These are phyloP conservation scores for Neurospora sp. DNA, from an alignment of 495 filamentous ascomycete species.

Conservation along the genomic window DNA sequence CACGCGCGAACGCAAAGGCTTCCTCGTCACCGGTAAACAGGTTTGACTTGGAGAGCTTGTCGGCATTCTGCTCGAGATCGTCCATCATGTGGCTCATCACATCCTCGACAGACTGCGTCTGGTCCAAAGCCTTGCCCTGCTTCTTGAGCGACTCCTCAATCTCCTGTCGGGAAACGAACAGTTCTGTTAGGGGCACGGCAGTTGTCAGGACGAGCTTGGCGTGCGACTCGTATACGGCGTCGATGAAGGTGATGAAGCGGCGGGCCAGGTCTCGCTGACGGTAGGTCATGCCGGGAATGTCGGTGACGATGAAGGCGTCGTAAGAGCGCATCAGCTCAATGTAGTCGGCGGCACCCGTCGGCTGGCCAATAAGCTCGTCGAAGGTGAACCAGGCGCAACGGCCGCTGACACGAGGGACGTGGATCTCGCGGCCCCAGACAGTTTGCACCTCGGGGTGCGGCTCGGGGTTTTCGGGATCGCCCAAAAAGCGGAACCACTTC, in stretches of 20 bases:
- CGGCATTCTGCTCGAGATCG: constrained; percentile 78
- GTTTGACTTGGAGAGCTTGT: constrained; percentile 70
- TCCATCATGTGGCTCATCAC: constrained; percentile 90
- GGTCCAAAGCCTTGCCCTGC: constrained; percentile 29
- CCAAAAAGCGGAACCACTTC: constrained; percentile 90
- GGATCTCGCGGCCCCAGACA: constrained; percentile 90
- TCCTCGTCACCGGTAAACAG: constrained; percentile 96
- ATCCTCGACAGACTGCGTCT: constrained; percentile 56
- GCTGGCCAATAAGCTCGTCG: constrained; percentile 74
- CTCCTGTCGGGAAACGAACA: constrained; percentile 82
- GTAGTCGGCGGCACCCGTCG: constrained; percentile 89
- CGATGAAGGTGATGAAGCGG: constrained; percentile 93
- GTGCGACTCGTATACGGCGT: constrained; percentile 78
- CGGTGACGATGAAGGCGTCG: constrained; percentile 82
- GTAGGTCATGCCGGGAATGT: constrained; percentile 84
- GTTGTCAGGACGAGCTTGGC: constrained; percentile 94
- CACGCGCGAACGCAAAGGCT: constrained; percentile 87
- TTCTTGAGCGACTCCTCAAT: constrained; percentile 41
- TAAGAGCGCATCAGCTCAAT: constrained; percentile 86
- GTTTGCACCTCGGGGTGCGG: constrained; percentile 66
- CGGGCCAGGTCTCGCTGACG: constrained; percentile 79
- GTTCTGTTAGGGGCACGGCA: constrained; percentile 67
- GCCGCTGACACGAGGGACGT: constrained; percentile 80
- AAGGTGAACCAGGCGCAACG: constrained; percentile 84
- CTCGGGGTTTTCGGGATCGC: constrained; percentile 66